Conservation (phyloP, 257 asterid genomes). For the Gentiana macrophylla region DNA sequence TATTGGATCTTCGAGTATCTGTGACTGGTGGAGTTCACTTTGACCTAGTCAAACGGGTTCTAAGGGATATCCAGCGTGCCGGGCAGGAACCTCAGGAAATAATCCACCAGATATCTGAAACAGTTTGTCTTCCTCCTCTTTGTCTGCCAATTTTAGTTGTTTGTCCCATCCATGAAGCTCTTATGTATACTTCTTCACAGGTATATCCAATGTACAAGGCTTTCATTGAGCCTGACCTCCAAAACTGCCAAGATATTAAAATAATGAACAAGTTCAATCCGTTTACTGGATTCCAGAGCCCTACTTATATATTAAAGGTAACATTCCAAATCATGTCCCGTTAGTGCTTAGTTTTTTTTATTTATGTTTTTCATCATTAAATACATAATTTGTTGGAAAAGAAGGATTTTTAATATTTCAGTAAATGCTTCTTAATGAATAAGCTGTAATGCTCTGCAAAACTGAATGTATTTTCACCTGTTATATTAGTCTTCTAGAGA, state of each 20-base stretch:
- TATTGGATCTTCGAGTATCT: conserved; percentile 83
- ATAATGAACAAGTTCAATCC: conserved; percentile 94
- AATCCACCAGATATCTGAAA: conserved; percentile 96
- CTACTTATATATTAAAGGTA: conserved; percentile 97
- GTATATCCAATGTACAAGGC: conserved; percentile 99
- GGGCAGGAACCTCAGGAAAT: conserved; percentile 98
- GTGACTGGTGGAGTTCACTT: conserved; percentile 98
- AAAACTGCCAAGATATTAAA: conserved; percentile 63
- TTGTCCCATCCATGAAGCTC: conserved; percentile 10
- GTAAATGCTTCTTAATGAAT: neutral
- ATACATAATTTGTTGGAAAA: neutral
- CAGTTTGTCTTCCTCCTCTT: conserved; percentile 42
- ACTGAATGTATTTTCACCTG: conserved; percentile 5
- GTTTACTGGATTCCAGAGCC: conserved; percentile 82
- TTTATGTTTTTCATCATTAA: neutral
- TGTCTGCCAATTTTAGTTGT: conserved; percentile 4
- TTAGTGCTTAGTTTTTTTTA: neutral
- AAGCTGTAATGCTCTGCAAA: neutral
- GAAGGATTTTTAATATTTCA: neutral
- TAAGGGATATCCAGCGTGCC: conserved; percentile 93
- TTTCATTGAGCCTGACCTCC: conserved; percentile 93
- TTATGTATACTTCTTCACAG: conserved; percentile 31
- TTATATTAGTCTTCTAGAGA: conserved; percentile 53
- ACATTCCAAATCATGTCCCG: conserved; percentile 8
- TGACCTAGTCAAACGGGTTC: conserved; percentile 94